These are phyloP conservation scores for Apiosordaria backusii DNA, from an alignment of 495 filamentous ascomycete species.

Conservation along the genomic window DNA sequence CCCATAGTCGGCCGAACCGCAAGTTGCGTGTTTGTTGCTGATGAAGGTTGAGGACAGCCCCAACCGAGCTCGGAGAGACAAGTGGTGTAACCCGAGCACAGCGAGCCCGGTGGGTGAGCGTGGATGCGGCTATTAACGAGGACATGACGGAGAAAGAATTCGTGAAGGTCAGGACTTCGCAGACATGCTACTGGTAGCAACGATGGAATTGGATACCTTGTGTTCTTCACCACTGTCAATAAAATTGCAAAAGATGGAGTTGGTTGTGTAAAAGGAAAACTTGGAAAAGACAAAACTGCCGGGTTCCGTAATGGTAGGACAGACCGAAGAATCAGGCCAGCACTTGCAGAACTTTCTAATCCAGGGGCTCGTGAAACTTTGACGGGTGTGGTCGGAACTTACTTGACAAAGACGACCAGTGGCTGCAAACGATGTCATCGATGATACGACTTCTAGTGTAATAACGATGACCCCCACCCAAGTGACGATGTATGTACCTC, in stretches of 20 bases:
- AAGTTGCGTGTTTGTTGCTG: constrained; percentile 44
- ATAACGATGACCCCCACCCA: not conserved
- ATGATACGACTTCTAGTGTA: not conserved
- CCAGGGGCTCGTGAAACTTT: constrained; percentile 5
- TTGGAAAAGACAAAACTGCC: not conserved
- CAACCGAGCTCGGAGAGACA: constrained; percentile 15
- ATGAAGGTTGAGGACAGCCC: constrained; percentile 19
- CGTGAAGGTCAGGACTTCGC: not conserved
- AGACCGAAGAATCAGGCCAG: not conserved
- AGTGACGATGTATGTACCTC: not conserved
- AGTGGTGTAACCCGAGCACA: constrained; percentile 20
- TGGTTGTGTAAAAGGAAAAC: not conserved
- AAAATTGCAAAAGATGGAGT: not conserved
- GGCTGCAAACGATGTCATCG: constrained; percentile 14
- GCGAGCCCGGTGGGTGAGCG: constrained; percentile 32
- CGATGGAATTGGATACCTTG: constrained; percentile 16
- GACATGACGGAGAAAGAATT: constrained; percentile 28
- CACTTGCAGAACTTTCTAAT: not conserved
- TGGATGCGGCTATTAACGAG: constrained; percentile 32
- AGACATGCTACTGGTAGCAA: constrained; percentile 18
- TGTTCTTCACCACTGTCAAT: constrained; percentile 19
- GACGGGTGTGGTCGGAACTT: constrained; percentile 23
- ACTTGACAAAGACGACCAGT: constrained; percentile 18
- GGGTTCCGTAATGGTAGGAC: not conserved
- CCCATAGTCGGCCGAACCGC: constrained; percentile 43